Evolutionary conservation across 306 rosid species (phyloP), one percentile per base, ranked within the genome.

Genomic region (Citrullus amarus): DNA sequence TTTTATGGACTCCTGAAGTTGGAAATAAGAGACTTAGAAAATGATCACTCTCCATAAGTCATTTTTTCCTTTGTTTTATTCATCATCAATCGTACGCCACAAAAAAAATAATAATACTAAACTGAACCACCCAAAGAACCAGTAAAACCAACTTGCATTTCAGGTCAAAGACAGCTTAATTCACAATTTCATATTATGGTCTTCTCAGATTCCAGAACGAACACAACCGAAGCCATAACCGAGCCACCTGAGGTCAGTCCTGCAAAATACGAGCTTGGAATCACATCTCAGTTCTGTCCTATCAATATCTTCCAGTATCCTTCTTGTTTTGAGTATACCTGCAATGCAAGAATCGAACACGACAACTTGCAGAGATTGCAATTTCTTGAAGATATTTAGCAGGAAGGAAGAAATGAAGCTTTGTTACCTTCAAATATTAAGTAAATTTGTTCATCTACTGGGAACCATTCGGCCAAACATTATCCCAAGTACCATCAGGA

Each of bases 401-500:
- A 66, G 14, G 51, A 62, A 30, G 18, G 43, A 38, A 11, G 61
- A 51, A 32, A 54, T 30, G 44, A 71, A 48, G 18, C 39, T 71
- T 17, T 4, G 30, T 50, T 77, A 58, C 51, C 70, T 75, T 54
- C 51, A 34, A 44, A 75, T 54, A 11, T 25, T 30, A 8, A 56
- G 38, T 6, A 25, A 46, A n/a, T 12, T 17, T 50, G 20, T 53
- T 91, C 85, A 85, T 79, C 87, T 80, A 70, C 36, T 72, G 69
- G 79, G 58, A 18, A 8, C 88, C 89, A 58, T 86, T 86, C 62
- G 78, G 90, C 99, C 99, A 96, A 38, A 92, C 93, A 70, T 96
- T 91, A 87, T 96, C 99, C 99, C 99, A 91, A 14, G 89, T 59
- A 78, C 90, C 97, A 79, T 79, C 70, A 25, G 97, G 91, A 46